Conservation (phyloP, 768 basidiomycete genomes). For the Xanthoconium stramineum region DNA sequence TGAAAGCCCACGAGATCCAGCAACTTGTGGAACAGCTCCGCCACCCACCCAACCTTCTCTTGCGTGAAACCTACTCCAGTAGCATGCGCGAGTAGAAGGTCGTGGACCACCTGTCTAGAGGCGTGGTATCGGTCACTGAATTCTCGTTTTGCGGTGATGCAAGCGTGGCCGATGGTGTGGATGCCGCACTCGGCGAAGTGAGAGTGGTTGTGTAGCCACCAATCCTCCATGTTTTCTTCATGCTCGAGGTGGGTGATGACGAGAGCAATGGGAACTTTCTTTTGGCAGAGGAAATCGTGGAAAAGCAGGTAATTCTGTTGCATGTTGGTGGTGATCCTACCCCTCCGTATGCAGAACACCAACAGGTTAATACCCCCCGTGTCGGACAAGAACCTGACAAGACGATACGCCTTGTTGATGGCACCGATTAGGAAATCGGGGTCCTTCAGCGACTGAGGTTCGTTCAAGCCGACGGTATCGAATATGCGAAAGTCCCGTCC, state of each 20-base stretch:
- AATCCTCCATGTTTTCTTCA: conserved; percentile 33
- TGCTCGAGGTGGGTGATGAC: conserved; percentile 36
- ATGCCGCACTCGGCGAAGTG: conserved; percentile 25
- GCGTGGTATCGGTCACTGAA: conserved; percentile 24
- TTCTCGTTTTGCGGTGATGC: conserved; percentile 32
- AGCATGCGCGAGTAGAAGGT: conserved; percentile 20
- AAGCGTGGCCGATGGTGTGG: conserved; percentile 27
- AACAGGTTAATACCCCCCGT: conserved; percentile 39
- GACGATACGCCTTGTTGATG: conserved; percentile 32
- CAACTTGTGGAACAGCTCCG: conserved; percentile 22
- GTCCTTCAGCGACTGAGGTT: conserved; percentile 24
- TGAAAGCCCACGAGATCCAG: conserved; percentile 21
- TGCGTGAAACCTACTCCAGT: conserved; percentile 17
- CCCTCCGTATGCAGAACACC: conserved; percentile 36
- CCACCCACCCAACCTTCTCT: conserved; percentile 25
- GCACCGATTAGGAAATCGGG: conserved; percentile 26
- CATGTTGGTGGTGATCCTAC: conserved; percentile 28
- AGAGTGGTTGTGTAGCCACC: conserved; percentile 31
- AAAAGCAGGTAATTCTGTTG: conserved; percentile 33
- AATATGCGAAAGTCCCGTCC: conserved; percentile 26
- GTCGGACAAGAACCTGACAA: conserved; percentile 31
- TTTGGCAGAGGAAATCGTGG: conserved; percentile 32
- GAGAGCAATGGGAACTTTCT: conserved; percentile 30
- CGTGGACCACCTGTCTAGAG: conserved; percentile 22
- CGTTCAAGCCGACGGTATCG: conserved; percentile 35